A percentile compares a stretch with the other conserved stretches of the same genome.
phyloP scores from a whole-genome alignment of 1,284 basidiomycete genomes.

The Leccinum pachyderme region DNA sequence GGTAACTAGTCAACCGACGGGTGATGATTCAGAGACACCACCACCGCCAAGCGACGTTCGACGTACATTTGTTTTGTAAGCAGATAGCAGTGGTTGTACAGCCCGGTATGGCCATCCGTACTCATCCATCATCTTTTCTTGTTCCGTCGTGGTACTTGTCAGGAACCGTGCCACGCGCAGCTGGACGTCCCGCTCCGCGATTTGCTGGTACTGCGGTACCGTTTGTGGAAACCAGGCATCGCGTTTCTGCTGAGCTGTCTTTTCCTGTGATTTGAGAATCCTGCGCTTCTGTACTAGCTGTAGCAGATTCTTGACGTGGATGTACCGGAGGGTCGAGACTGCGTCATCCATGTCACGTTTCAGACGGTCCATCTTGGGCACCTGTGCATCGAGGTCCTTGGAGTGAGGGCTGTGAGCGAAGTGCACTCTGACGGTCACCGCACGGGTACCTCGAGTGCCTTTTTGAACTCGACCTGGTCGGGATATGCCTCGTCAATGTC shows the following conservation, averaged over 20 bases:
- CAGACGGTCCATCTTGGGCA: slow-evolving; percentile 20
- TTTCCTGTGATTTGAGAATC: slow-evolving; percentile 33
- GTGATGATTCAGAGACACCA: not conserved
- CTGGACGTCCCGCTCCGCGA: slow-evolving; percentile 44
- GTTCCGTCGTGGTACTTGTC: slow-evolving; percentile 33
- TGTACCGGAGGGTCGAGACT: slow-evolving; percentile 41
- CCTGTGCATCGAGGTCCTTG: slow-evolving; percentile 31
- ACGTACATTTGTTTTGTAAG: slow-evolving; percentile 44
- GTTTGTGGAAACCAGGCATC: slow-evolving; percentile 51
- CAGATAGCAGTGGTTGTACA: slow-evolving; percentile 40
- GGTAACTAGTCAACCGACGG: slow-evolving; percentile 4
- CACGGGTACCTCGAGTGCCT: slow-evolving; percentile 29
- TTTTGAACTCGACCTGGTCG: slow-evolving; percentile 24
- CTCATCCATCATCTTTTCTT: slow-evolving; percentile 49
- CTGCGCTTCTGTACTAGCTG: slow-evolving; percentile 34
- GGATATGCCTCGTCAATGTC: slow-evolving; percentile 30
- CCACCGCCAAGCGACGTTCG: not conserved
- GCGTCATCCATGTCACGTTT: slow-evolving; percentile 37
- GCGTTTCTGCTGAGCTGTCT: slow-evolving; percentile 34
- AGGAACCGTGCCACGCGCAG: slow-evolving; percentile 54
- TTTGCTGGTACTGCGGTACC: slow-evolving; percentile 44
- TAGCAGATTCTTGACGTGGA: slow-evolving; percentile 38
- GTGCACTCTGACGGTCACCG: not conserved
- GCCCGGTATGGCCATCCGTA: slow-evolving; percentile 54
- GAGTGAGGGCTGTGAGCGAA: not conserved